These are phyloP conservation scores for Brassica incana DNA, from an alignment of 345 rosid species.

Conservation along the genomic window DNA sequence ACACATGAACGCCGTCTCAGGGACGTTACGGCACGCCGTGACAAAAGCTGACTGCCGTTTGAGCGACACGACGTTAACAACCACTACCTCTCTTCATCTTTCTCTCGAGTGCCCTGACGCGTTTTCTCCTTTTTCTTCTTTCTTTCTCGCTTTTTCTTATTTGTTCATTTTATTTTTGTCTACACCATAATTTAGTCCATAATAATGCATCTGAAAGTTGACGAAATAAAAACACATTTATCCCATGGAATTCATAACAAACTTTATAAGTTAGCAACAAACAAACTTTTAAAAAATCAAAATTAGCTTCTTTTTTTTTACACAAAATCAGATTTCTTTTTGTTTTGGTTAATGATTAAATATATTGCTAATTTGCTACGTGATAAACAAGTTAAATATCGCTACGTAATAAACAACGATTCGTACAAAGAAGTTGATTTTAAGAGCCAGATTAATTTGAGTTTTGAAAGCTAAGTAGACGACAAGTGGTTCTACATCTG, in stretches of 20 bases:
- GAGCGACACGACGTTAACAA: slow-evolving; percentile 38
- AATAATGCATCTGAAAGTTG: background rate
- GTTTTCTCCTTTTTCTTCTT: slow-evolving; percentile 23
- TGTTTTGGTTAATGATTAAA: background rate
- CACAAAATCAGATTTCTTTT: background rate
- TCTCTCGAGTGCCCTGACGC: slow-evolving; percentile 41
- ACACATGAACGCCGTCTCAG: slow-evolving; percentile 29
- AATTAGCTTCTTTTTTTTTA: background rate
- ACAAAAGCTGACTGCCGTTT: slow-evolving; percentile 39
- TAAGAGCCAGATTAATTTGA: background rate
- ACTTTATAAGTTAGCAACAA: background rate
- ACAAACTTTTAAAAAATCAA: background rate
- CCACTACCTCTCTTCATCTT: slow-evolving; percentile 34
- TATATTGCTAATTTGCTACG: background rate
- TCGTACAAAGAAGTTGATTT: background rate
- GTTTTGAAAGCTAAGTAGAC: background rate
- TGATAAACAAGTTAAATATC: background rate
- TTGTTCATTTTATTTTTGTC: slow-evolving; percentile 2
- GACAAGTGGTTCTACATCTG: background rate
- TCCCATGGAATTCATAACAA: background rate
- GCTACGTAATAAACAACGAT: background rate
- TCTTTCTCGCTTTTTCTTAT: slow-evolving; percentile 14
- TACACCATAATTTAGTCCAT: background rate
- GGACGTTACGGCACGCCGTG: slow-evolving; percentile 28
- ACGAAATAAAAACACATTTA: background rate